Percentiles rank a stretch among this genome's conserved stretches.
These are phyloP conservation scores for Saposhnikovia divaricata DNA, from an alignment of 129 eudicot species.

Conservation along the genomic window DNA sequence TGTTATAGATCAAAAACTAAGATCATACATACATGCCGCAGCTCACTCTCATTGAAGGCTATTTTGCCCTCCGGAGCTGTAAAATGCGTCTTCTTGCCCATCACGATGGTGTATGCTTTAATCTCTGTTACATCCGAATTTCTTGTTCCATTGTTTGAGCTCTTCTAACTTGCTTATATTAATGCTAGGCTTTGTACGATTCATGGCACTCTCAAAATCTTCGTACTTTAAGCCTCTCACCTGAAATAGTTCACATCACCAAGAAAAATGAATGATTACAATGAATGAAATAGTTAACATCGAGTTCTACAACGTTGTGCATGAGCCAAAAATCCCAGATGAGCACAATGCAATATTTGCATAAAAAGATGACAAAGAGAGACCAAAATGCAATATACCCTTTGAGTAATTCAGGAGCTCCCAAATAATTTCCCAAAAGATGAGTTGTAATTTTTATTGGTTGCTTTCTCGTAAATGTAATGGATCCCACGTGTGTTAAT, in stretches of 20 bases:
- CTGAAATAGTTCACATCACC: constrained; percentile 22
- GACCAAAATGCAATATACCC: neutral
- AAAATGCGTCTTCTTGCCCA: neutral
- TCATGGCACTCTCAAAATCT: constrained; percentile 85
- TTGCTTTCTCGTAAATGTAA: too few relatives aligned
- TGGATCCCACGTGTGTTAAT: too few relatives aligned
- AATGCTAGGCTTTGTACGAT: constrained; percentile 71
- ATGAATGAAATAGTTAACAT: neutral
- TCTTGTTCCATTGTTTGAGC: constrained; percentile 86
- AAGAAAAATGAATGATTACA: neutral
- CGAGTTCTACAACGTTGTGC: neutral
- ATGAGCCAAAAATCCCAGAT: neutral
- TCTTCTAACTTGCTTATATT: constrained; percentile 80
- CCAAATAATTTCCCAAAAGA: too few relatives aligned
- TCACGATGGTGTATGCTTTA: neutral
- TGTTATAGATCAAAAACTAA: neutral
- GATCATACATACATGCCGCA: neutral
- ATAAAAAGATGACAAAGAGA: neutral
- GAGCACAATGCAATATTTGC: neutral
- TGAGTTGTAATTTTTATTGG: too few relatives aligned
- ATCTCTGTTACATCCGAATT: constrained; percentile 62
- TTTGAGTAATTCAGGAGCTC: too few relatives aligned
- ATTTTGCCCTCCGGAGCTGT: neutral
- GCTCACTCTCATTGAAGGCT: neutral
- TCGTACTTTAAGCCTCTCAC: constrained; percentile 53